A percentile compares a stretch with the other conserved stretches of the same genome.
Evolutionary conservation across 176 grass and related monocot genomes (phyloP).

Genomic region (Eragrostis nindensis): DNA sequence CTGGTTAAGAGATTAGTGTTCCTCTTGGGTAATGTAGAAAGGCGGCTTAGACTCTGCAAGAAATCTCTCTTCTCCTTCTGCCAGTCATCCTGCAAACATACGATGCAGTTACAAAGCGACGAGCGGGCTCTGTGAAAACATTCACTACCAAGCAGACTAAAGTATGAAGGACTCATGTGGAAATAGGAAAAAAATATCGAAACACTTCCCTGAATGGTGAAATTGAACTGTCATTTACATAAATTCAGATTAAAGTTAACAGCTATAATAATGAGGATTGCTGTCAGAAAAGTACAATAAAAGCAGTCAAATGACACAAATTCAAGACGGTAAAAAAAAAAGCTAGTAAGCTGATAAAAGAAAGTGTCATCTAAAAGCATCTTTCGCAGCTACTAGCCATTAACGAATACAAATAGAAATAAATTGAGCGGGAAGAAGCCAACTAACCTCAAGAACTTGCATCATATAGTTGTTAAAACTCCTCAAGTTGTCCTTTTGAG

Average conservation of each 20-base stretch:
- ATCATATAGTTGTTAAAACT: slow-evolving; percentile 97
- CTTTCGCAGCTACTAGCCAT: slow-evolving; percentile 6
- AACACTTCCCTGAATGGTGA: slow-evolving; percentile 22
- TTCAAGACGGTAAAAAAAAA: slow-evolving; percentile 23
- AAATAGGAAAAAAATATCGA: neutral
- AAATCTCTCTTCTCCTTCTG: slow-evolving; percentile 95
- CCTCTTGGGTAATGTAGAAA: slow-evolving; percentile 94
- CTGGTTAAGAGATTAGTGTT: slow-evolving; percentile 55
- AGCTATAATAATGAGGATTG: neutral
- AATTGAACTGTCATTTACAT: slow-evolving; percentile 9
- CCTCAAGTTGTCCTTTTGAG: slow-evolving; percentile 97
- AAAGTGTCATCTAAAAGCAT: slow-evolving; percentile 10
- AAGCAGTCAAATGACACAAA: slow-evolving; percentile 32
- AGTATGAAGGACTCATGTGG: neutral
- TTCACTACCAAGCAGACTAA: neutral
- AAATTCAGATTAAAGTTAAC: slow-evolving; percentile 10
- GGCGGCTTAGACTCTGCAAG: slow-evolving; percentile 81
- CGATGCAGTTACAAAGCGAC: slow-evolving; percentile 26
- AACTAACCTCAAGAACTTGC: slow-evolving; percentile 89
- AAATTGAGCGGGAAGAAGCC: slow-evolving; percentile 36
- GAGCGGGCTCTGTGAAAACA: slow-evolving; percentile 14
- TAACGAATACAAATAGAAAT: slow-evolving; percentile 34
- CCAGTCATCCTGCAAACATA: slow-evolving; percentile 80
- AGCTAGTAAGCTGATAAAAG: slow-evolving; percentile 26
- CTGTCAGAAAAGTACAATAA: slow-evolving; percentile 23